Base-by-base conservation (phyloP, 179 eudicot species). In the Dionaea muscipula region DNA sequence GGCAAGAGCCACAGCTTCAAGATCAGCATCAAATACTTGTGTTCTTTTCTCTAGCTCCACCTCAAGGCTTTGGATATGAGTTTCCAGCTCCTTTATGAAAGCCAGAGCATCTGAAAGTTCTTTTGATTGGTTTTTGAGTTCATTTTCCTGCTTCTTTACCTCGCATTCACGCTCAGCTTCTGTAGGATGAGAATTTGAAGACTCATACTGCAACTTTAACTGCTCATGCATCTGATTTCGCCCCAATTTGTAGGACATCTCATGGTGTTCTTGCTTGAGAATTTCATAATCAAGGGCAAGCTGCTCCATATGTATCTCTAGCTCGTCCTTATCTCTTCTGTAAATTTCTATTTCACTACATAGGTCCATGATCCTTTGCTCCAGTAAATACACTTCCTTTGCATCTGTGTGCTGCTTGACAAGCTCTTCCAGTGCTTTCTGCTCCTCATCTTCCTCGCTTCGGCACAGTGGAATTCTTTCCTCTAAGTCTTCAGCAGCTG, bases 301-400 rank as follows among this genome's bases (percentile, higher is more conserved):
- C 74, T 91, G 98, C 79, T 91, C 98, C 85, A 87, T 68, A 69
- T 87, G 98, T 69, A 85, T 74, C 75, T 87, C 94, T n/a, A 87
- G 57, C 46, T 91, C 98, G 57, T 87, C 94, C 71, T 70, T 90
- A 38, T 90, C 95, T 70, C 94, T 75, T 59, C 73, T 79, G 62
- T 59, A 82, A 57, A 76, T 84, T 61, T 87, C 86, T 25, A 91
- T 64, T 69, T 91, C 98, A 56, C 74, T 65, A 55, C 78, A 72
- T 47, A 79, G 74, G 63, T 84, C 96, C 71, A 71, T 78, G 52
- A 88, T 73, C 80, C 79, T 81, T 69, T 78, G 80, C 61, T 91
- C 98, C 18, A 79, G 77, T 40, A 80, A 3, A 65, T 80, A 70
- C n/a, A 82, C 61, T 49, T 77, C 95, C 38, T 73, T 81, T n/a